Evolutionary conservation across 2,329 filamentous ascomycete genomes (phyloP).

Genomic region (Alternaria ethzedia): DNA sequence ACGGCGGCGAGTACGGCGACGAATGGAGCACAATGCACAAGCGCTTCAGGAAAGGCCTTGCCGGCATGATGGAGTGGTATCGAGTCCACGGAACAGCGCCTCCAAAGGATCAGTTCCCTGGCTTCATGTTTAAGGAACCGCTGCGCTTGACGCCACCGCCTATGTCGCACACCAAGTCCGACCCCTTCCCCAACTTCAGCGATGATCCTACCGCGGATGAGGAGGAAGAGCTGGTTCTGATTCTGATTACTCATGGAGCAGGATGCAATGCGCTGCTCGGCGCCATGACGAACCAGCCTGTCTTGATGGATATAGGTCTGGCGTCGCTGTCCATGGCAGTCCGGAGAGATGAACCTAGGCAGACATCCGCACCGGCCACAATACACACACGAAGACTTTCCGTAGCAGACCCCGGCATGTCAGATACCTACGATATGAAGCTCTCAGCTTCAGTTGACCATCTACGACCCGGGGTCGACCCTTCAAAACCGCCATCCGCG

Average conservation of each 20-base stretch:
- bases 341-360: slow-evolving; percentile 35
- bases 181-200: slow-evolving; percentile 44
- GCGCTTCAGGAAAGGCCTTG: slow-evolving; percentile 80
- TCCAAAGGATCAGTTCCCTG: slow-evolving; percentile 40
- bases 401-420: slow-evolving; percentile 54
- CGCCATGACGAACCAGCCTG: slow-evolving; percentile 87
- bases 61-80: slow-evolving; percentile 86
- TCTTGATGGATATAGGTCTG: slow-evolving; percentile 87
- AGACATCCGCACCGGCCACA: slow-evolving; percentile 24
- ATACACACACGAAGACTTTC: slow-evolving; percentile 45
- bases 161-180: slow-evolving; percentile 24
- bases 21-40: slow-evolving; percentile 97
- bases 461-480: slow-evolving; percentile 61
- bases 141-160: slow-evolving; percentile 19
- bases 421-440: slow-evolving; percentile 73
- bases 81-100: slow-evolving; percentile 54
- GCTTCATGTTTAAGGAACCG: slow-evolving; percentile 40
- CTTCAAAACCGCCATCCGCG: slow-evolving; percentile 32
- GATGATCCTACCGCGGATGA: slow-evolving; percentile 52
- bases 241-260: slow-evolving; percentile 92
- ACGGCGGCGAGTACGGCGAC: slow-evolving; percentile 86
- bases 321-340: slow-evolving; percentile 88
- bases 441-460: slow-evolving; percentile 79
- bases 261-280: slow-evolving; percentile 96
- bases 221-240: slow-evolving; percentile 74